Conservation (phyloP, 768 basidiomycete species). For the Trametopsis cervina region DNA sequence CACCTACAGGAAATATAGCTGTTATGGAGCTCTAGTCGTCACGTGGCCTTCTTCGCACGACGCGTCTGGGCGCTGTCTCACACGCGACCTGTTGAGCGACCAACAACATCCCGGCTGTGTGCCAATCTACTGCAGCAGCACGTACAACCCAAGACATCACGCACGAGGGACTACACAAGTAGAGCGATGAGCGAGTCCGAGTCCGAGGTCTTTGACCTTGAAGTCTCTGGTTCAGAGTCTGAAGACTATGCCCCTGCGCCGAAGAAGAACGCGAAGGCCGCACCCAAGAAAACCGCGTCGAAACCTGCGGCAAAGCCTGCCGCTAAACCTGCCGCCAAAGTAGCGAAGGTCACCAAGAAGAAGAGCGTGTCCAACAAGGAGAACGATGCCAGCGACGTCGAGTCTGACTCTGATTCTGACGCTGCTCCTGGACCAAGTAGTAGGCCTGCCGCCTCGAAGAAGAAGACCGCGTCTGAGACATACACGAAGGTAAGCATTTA, state of each 20-base stretch:
- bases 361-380: conserved; percentile 59
- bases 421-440: conserved; percentile 34
- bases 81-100: not conserved
- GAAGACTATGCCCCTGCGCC: conserved; percentile 56
- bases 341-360: conserved; percentile 49
- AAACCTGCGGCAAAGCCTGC: conserved; percentile 39
- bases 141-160: not conserved
- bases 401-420: conserved; percentile 37
- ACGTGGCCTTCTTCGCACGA: no score
- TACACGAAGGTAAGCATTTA: conserved; percentile 68
- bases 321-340: conserved; percentile 47
- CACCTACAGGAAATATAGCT: no score
- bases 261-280: conserved; percentile 37
- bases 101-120: not conserved
- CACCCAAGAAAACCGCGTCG: conserved; percentile 31
- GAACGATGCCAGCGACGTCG: conserved; percentile 51
- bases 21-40: no score
- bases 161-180: no score
- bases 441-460: conserved; percentile 37
- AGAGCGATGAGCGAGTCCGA: conserved; percentile 73
- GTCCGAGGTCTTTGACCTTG: conserved; percentile 59
- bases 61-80: not conserved
- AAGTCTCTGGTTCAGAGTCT: conserved; percentile 49
- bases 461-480: conserved; percentile 87
- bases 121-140: conserved; percentile 2